Percentiles rank a stretch among this genome's conserved stretches.
Evolutionary conservation across 192 early-diverging fungal genomes (phyloP).

Genomic region (Hyaloraphidium curvatum): DNA sequence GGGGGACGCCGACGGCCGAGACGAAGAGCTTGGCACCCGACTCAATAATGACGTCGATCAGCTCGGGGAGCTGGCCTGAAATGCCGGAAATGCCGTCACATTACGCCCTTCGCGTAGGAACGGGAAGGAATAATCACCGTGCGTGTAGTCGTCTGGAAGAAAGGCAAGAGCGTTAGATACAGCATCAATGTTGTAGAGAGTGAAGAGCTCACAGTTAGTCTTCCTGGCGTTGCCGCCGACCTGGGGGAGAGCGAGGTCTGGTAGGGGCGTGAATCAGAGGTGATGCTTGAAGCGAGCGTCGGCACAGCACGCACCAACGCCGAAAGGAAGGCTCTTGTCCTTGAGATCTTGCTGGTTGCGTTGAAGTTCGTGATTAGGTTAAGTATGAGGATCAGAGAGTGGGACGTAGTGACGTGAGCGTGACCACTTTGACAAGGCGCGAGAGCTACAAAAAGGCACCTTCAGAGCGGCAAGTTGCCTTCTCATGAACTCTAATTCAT

Average conservation of each 20-base stretch:
- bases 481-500: no score
- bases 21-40: constrained; percentile 23
- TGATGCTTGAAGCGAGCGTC: no score
- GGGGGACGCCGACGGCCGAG: constrained; percentile 10
- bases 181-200: no score
- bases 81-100: no score
- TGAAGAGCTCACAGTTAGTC: constrained; percentile 17
- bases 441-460: neutral
- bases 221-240: constrained; percentile 26
- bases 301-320: constrained; percentile 11
- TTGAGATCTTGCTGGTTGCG: constrained; percentile 5
- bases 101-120: no score
- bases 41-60: constrained; percentile 21
- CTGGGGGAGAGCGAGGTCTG: constrained; percentile 20
- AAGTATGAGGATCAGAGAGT: no score
- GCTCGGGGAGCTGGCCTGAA: constrained; percentile 24
- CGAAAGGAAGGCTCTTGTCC: constrained; percentile 21
- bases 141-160: constrained; percentile 19
- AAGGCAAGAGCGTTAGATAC: no score
- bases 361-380: neutral
- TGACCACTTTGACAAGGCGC: neutral
- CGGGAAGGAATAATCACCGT: no score
- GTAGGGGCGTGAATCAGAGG: no score
- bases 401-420: neutral
- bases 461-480: constrained; percentile 10